Base-by-base conservation (phyloP, 768 basidiomycete species). In the Dioszegia crocea region DNA sequence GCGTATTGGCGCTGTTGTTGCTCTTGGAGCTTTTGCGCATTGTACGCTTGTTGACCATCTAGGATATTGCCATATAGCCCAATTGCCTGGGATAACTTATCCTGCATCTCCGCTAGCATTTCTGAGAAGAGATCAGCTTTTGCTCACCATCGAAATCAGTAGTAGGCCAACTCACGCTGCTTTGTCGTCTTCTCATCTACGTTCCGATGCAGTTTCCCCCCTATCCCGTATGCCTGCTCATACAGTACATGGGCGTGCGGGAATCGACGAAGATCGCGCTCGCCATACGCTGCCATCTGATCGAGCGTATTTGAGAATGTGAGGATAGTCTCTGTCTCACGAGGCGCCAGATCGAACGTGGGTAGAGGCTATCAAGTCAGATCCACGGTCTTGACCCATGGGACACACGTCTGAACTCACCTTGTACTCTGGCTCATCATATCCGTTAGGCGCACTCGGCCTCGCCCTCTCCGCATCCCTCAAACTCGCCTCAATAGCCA, bases 401-500 rank as follows among this genome's bases (percentile, higher is more conserved):
- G 75, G 61, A 49, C 4, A 29, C 6, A 33, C 6, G 45, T 21
- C 21, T 6, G 2, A 14, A 30, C 68, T 63, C 43, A 74, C 68
- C 30, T 62, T 61, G 41, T 64, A 67, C 33, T 73, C 67, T n/a
- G 70, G 67, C 78, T 73, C 72, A 65, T 87, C 83, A 40, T 53
- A 53, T n/a, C 81, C 83, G 17, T 83, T 76, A 0, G 91, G 91
- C 0, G 88, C 89, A 66, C 88, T 90, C 6, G 90, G 85, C 62
- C 81, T 84, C 0, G 87, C 68, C 21, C 65, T 67, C 27, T 76
- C 74, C 61, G 76, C 68, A 67, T 99, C 96, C n/a, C 86, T 82
- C 61, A 99, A 76, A 72, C 88, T 91, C 0, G 96, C 96, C 72
- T 97, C 91, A 50, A 99, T 99, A 0, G 96, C 96, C 19, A 94